These are phyloP conservation scores for Eleusine indica DNA, from an alignment of 176 grass and related monocot genomes.

Conservation along the genomic window DNA sequence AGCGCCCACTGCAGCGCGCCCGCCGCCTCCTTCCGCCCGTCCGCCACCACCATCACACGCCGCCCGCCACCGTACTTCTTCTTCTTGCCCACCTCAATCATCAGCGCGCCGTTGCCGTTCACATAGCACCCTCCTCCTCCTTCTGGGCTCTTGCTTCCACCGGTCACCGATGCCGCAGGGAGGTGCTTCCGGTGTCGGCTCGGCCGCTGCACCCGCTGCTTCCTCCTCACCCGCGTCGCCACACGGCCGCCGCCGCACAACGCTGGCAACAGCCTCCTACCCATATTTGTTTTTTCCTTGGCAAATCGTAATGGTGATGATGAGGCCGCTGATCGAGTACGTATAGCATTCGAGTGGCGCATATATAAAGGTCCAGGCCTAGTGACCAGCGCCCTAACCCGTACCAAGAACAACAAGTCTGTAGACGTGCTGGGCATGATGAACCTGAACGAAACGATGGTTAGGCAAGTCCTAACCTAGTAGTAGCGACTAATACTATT, in stretches of 20 bases:
- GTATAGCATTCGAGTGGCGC: background rate
- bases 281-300: constrained; percentile 7
- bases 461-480: constrained; percentile 10
- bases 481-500: too few species aligned
- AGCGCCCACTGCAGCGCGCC: constrained; percentile 69
- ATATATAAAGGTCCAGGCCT: background rate
- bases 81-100: background rate
- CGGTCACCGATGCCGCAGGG: background rate
- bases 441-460: background rate
- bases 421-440: constrained; percentile 14
- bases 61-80: constrained; percentile 22
- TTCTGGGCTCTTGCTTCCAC: background rate
- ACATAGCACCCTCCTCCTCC: background rate
- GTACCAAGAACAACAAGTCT: background rate
- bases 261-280: constrained; percentile 45
- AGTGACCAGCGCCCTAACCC: too few species aligned
- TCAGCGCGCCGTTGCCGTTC: background rate
- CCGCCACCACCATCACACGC: constrained; percentile 48
- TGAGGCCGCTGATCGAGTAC: background rate
- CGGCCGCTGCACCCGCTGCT: constrained; percentile 35
- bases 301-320: background rate
- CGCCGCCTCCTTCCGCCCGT: constrained; percentile 35
- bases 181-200: background rate
- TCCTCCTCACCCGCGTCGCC: constrained; percentile 42
- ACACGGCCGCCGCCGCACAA: constrained; percentile 17